Percentiles rank a stretch among this genome's conserved stretches.
Evolutionary conservation across 495 filamentous ascomycete species (phyloP).

Genomic region (Cladorrhinum samala): DNA sequence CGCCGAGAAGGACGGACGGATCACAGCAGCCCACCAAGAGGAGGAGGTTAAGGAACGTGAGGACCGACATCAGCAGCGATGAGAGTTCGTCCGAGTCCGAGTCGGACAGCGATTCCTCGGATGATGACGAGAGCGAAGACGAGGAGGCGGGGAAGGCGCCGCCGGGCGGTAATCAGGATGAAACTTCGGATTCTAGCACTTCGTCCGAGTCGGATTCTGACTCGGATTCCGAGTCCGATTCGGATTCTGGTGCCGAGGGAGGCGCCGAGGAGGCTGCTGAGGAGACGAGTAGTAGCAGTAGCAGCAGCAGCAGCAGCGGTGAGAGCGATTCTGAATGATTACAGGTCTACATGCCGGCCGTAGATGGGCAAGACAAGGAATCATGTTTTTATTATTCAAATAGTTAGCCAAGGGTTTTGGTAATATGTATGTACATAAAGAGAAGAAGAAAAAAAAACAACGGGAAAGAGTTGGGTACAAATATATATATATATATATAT

Average conservation of each 20-base stretch:
- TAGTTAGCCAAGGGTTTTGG: no score
- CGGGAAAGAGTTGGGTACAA: no score
- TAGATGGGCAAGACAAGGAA: no score
- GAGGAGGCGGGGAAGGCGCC: conserved; percentile 20
- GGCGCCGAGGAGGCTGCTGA: conserved; percentile 5
- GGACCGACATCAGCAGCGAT: conserved; percentile 34
- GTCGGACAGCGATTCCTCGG: conserved; percentile 24
- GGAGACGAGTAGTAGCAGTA: conserved; percentile 18
- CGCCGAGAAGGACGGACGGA: conserved; percentile 33
- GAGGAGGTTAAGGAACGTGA: conserved; percentile 50
- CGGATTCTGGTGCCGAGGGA: not conserved
- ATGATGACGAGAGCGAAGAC: conserved; percentile 24
- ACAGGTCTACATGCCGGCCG: not conserved
- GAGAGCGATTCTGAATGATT: conserved; percentile 7
- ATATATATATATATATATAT: no score
- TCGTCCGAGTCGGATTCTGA: not conserved
- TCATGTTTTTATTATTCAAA: no score
- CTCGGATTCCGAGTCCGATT: not conserved
- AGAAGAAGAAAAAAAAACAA: no score
- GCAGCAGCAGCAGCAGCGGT: conserved; percentile 28
- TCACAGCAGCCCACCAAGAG: conserved; percentile 41
- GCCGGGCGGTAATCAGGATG: not conserved
- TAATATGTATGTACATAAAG: not conserved
- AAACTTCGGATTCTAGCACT: not conserved
- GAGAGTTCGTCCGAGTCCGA: conserved; percentile 29